Base-by-base conservation (phyloP, 176 grass and related monocot species). In the Chrysopogon serrulatus region DNA sequence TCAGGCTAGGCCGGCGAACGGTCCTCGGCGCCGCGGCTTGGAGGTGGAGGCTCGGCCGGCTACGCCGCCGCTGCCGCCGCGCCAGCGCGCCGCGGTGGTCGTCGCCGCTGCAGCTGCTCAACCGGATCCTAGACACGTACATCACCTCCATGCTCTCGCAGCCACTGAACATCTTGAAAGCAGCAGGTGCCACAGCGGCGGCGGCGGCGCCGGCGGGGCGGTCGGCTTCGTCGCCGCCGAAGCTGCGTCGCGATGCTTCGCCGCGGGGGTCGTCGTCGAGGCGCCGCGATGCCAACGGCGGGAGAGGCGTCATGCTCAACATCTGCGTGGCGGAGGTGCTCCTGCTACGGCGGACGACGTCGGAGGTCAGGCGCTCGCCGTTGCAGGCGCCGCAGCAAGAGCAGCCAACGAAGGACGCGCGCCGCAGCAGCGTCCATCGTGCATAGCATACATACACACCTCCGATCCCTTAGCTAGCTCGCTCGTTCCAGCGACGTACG, bases 221-320 rank as follows among this genome's bases (percentile, higher is more conserved):
- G 12, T 27, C 54, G 21, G 2, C 39, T 19, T 8, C 71, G 4
- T 0, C 45, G 16, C 33, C 66, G 48, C 1, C 28, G 65, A 87
- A 63, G 49, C 66, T 19, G 81, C 79, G 32, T 1, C 69, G 85
- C 35, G 57, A n/a, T 1, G 67, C 49, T 9, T 32, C 86, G 21
- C 17, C 15, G 56, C n/a, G 56, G 6, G 10, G 12, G 28, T 26
- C 21, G 23, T 26, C 62, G 42, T 53, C 31, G 6, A 80, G 43
- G 43, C 74, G 74, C 27, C 30, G 21, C 1, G 64, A 54, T 2
- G 75, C 56, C 5, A 49, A 64, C 83, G 61, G 82, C 61, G 63
- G 57, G 84, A 89, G 80, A 26, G 73, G 71, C 28, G 82, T 89
- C 79, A 27, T 83, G 68, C 87, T 87, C 48, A 85, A 92, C 71